Conservation (phyloP, 2,329 filamentous ascomycete species). For the Bretziella fagacearum region DNA sequence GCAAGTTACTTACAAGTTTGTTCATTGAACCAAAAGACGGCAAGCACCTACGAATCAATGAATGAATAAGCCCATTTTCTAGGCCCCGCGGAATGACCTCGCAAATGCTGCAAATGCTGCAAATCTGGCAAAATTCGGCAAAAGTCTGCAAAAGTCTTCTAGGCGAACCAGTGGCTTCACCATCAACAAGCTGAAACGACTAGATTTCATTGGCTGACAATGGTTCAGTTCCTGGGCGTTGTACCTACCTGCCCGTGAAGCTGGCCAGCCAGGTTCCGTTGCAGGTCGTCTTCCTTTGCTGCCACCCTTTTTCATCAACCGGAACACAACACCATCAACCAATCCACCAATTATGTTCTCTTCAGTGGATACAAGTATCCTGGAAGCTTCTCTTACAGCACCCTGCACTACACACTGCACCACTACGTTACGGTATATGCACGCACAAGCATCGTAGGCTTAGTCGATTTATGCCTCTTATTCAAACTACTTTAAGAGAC, state of each 20-base stretch:
- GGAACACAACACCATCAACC: no score
- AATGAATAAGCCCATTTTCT: no score
- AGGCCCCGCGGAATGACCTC: no score
- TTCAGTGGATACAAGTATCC: neutral
- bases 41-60: no score
- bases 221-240: neutral
- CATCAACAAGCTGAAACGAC: neutral
- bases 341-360: neutral
- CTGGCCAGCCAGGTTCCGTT: neutral
- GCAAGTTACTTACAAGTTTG: no score
- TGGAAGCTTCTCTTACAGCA: neutral
- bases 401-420: neutral
- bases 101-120: no score
- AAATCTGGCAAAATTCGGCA: no score
- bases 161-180: no score
- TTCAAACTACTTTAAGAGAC: no score
- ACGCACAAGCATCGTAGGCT: conserved; percentile 3
- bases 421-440: neutral
- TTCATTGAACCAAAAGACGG: no score
- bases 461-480: conserved; percentile 5
- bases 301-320: neutral
- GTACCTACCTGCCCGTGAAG: neutral
- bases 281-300: neutral
- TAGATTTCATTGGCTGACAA: neutral
- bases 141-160: no score